phyloP scores from a whole-genome alignment of 768 basidiomycete species.

The Suillus plorans region DNA sequence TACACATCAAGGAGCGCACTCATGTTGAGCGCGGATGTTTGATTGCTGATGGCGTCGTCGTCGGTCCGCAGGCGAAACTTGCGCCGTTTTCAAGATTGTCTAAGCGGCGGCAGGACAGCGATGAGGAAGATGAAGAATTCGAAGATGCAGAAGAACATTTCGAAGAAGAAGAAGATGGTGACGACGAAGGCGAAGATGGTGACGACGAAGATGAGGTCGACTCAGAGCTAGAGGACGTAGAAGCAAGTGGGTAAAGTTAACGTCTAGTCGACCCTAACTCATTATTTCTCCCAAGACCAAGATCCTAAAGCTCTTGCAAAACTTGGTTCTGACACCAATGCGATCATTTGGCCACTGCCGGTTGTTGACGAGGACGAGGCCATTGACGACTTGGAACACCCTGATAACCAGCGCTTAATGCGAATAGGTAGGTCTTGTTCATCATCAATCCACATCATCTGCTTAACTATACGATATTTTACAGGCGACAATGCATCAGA shows the following conservation, averaged over 20 bases:
- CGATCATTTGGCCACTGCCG: constrained; percentile 78
- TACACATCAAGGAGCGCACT: constrained; percentile 66
- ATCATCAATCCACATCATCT: neutral
- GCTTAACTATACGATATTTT: constrained; percentile 3
- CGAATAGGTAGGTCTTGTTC: constrained; percentile 55
- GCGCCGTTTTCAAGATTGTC: constrained; percentile 74
- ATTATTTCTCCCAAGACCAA: constrained; percentile 41
- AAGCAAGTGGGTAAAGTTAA: constrained; percentile 50
- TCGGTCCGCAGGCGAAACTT: constrained; percentile 73
- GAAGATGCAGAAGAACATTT: constrained; percentile 31
- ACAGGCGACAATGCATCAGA: constrained; percentile 62
- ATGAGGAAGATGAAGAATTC: constrained; percentile 31
- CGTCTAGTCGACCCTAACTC: neutral
- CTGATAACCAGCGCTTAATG: constrained; percentile 75
- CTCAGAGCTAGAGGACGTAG: constrained; percentile 68
- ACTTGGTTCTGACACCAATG: constrained; percentile 73
- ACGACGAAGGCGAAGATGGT: constrained; percentile 23
- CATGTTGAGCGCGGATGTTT: constrained; percentile 74
- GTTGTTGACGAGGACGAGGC: constrained; percentile 61
- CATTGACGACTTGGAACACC: constrained; percentile 56
- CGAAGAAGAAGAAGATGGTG: constrained; percentile 17
- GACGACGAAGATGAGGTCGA: constrained; percentile 38
- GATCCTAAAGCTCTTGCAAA: constrained; percentile 39
- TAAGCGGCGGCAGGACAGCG: constrained; percentile 39
- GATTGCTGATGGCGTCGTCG: constrained; percentile 75